A percentile compares a stretch with the other conserved stretches of the same genome.
Conservation (phyloP, 495 filamentous ascomycete species). For the Barbatosphaeria neglecta region DNA sequence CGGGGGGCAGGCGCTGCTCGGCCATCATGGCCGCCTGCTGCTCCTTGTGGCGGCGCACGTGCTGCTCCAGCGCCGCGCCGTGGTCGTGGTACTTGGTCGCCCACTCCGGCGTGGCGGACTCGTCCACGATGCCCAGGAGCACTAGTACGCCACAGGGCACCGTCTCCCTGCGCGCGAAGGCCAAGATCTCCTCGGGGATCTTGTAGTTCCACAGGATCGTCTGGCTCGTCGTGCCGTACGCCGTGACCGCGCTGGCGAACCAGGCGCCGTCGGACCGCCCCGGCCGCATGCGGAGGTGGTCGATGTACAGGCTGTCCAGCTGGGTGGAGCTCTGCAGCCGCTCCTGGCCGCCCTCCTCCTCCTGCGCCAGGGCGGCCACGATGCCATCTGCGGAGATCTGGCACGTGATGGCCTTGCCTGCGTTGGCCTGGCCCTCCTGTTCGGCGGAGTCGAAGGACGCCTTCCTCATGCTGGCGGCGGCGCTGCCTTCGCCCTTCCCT, state of each 20-base stretch:
- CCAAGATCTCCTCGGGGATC: conserved; percentile 40
- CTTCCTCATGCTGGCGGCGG: conserved; percentile 11
- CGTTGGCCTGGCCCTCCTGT: conserved; percentile 10
- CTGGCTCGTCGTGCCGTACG: conserved; percentile 38
- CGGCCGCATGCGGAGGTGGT: conserved; percentile 24
- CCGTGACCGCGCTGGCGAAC: conserved; percentile 46
- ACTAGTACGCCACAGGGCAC: conserved; percentile 55
- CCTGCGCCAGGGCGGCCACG: conserved; percentile 24
- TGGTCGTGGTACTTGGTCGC: conserved; percentile 29
- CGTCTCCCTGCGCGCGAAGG: conserved; percentile 38
- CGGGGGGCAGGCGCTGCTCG: conserved; percentile 34
- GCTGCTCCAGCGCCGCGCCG: conserved; percentile 24
- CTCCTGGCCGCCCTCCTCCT: no score
- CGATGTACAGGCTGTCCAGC: conserved; percentile 27
- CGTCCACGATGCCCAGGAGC: conserved; percentile 37
- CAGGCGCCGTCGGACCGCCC: conserved; percentile 34
- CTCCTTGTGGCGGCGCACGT: conserved; percentile 24
- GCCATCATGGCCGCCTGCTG: conserved; percentile 25
- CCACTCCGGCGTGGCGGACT: conserved; percentile 46
- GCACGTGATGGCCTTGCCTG: conserved; percentile 25
- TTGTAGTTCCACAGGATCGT: conserved; percentile 50
- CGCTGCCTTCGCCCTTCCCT: conserved; percentile 4
- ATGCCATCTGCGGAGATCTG: conserved; percentile 32
- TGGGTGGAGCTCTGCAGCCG: conserved; percentile 12
- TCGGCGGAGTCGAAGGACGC: conserved; percentile 24